Percentiles rank a stretch among this genome's conserved stretches.
phyloP scores from a whole-genome alignment of 2,329 filamentous ascomycete genomes.

The Scleromitrula shiraiana region DNA sequence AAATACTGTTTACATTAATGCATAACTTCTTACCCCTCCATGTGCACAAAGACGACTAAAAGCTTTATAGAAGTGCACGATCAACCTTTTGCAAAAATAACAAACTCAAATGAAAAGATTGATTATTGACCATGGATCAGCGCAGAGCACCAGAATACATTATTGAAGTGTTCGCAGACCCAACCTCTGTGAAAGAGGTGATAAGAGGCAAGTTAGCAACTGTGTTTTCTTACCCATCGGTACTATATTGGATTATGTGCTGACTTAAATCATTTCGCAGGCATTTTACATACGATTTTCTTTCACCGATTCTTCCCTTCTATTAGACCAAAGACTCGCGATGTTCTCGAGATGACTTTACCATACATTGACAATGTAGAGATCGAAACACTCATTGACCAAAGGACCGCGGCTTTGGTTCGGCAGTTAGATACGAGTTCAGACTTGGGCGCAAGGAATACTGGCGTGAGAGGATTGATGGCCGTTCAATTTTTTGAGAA shows the following conservation, averaged over 20 bases:
- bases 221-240: slow-evolving; percentile 3
- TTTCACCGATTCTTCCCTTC: slow-evolving; percentile 97
- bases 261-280: slow-evolving; percentile 37
- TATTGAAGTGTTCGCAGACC: slow-evolving; percentile 89
- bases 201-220: slow-evolving; percentile 61
- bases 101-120: slow-evolving; percentile 8
- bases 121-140: slow-evolving; percentile 45
- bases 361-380: slow-evolving; percentile 85
- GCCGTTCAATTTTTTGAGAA: slow-evolving; percentile 94
- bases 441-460: slow-evolving; percentile 32
- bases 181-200: slow-evolving; percentile 80
- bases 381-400: slow-evolving; percentile 88
- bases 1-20: slow-evolving; percentile 1
- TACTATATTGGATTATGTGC: not conserved
- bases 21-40: slow-evolving; percentile 11
- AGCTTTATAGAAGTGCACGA: slow-evolving; percentile 2
- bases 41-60: slow-evolving; percentile 10
- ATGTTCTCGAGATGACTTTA: slow-evolving; percentile 83
- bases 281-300: slow-evolving; percentile 93
- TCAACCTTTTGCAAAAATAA: not conserved
- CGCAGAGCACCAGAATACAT: slow-evolving; percentile 76
- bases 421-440: slow-evolving; percentile 63
- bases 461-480: slow-evolving; percentile 66
- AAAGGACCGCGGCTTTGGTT: slow-evolving; percentile 70
- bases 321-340: slow-evolving; percentile 71